Percentiles rank a stretch among this genome's conserved stretches.
Conservation (phyloP, 345 rosid species). For the Eucalyptus erythrocorys region DNA sequence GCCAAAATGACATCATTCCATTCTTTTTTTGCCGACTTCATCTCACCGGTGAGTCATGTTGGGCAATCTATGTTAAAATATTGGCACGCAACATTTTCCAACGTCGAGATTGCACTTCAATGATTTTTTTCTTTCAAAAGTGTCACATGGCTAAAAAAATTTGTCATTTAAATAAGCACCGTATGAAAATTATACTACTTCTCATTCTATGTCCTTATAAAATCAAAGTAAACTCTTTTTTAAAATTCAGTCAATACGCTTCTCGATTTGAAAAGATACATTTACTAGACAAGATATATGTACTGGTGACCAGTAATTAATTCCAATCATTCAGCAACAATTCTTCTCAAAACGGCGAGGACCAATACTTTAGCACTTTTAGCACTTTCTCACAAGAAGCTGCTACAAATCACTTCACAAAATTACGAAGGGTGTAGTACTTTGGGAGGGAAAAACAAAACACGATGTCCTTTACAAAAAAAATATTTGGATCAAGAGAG, state of each 20-base stretch:
- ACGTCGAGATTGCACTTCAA: no score
- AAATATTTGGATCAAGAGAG: not conserved
- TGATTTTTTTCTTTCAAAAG: not conserved
- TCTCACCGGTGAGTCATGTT: no score
- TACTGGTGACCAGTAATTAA: not conserved
- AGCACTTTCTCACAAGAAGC: not conserved
- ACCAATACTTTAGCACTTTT: not conserved
- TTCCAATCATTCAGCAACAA: not conserved
- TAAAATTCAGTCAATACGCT: not conserved
- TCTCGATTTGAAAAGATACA: not conserved
- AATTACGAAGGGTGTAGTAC: not conserved
- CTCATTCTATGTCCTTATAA: not conserved
- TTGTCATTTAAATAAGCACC: no score
- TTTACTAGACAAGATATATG: not conserved
- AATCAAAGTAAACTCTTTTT: not conserved
- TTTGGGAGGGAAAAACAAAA: not conserved
- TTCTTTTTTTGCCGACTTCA: no score
- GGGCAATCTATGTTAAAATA: no score
- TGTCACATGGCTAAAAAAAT: not conserved
- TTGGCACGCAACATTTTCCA: no score
- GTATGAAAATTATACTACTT: not conserved
- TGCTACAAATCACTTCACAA: not conserved
- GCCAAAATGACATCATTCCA: no score
- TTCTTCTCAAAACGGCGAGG: not conserved
- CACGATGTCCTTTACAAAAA: not conserved